Conservation (phyloP, 306 rosid genomes). For the Trifolium pratense region DNA sequence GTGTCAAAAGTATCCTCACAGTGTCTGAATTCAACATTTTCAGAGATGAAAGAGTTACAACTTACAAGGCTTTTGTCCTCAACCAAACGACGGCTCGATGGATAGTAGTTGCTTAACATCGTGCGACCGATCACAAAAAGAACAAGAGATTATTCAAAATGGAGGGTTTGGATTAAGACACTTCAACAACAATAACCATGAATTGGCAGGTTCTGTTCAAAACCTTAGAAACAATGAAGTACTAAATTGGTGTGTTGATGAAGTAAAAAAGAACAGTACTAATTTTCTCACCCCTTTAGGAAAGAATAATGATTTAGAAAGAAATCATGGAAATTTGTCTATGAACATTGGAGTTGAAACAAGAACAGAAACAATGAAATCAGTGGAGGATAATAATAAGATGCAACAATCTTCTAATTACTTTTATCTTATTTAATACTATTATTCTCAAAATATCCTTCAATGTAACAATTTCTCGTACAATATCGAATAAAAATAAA, state of each 20-base stretch:
- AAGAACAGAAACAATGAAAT: conserved; percentile 45
- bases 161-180: conserved; percentile 52
- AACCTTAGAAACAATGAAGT: conserved; percentile 24
- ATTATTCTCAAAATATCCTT: too few relatives aligned
- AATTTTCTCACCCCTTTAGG: conserved; percentile 46
- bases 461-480: too few relatives aligned
- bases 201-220: neutral
- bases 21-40: conserved; percentile 69
- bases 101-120: conserved; percentile 90
- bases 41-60: conserved; percentile 66
- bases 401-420: conserved; percentile 44
- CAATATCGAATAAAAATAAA: too few relatives aligned
- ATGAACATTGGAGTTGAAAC: conserved; percentile 61
- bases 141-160: conserved; percentile 58
- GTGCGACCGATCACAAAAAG: conserved; percentile 73
- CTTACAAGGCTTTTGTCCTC: conserved; percentile 60
- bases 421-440: too few relatives aligned
- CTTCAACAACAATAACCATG: conserved; percentile 41
- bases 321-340: conserved; percentile 54
- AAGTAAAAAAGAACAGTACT: conserved; percentile 44
- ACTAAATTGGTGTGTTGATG: conserved; percentile 49
- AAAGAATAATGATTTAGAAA: conserved; percentile 46
- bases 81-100: conserved; percentile 70
- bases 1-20: conserved; percentile 89
- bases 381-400: conserved; percentile 45